Base-by-base conservation (phyloP, 2,329 filamentous ascomycete genomes). In the Fusarium falciforme region DNA sequence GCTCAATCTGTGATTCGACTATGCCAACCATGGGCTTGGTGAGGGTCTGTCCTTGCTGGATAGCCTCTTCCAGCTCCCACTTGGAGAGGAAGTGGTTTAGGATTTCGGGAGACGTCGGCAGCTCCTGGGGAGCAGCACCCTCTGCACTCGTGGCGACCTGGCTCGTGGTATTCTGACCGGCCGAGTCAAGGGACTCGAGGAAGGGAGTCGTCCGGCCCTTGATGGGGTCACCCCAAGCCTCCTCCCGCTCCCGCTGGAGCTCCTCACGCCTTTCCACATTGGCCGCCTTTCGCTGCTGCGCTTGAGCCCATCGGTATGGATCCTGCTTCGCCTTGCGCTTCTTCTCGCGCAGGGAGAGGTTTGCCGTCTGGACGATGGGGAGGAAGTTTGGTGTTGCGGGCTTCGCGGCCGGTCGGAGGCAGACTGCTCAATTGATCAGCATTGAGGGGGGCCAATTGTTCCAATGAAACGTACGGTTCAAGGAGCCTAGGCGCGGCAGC, bases 141-240 rank as follows among this genome's bases (percentile, higher is more conserved):
- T 85, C 88, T n/a, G 77, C 81, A 61, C 87, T 86, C 33, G 80
- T 74, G 2, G 76, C 71, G 29, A 84, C 80, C 40, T 77, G 76
- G 31, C 84, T 85, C 5, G 79, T 54, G 6, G 82, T 54, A 3
- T 79, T 81, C 75, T 90, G 88, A 62, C 88, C 88, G 25, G 88
- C 91, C 11, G 88, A 89, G 79, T 94, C 92, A 77, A 98, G 91
- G 4, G 94, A 95, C 83, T 94, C 89, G 78, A 98, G 85, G 80
- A 98, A 98, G 33, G 95, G 90, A 17, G 96, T 98, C 40, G 89
- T 84, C 68, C 92, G 87, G 79, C 96, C 96, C 77, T 92, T 89
- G 73, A 99, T 87, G 1, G 95, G 93, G 82, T 97, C 90, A 60
- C 96, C 96, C 74, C 92, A 87, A 54, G 87, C 87, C 55, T 87